Percentiles rank a stretch among this genome's conserved stretches.
Evolutionary conservation across 75 land plant genomes (phyloP).

Genomic region (Adiantum capillusveneris): DNA sequence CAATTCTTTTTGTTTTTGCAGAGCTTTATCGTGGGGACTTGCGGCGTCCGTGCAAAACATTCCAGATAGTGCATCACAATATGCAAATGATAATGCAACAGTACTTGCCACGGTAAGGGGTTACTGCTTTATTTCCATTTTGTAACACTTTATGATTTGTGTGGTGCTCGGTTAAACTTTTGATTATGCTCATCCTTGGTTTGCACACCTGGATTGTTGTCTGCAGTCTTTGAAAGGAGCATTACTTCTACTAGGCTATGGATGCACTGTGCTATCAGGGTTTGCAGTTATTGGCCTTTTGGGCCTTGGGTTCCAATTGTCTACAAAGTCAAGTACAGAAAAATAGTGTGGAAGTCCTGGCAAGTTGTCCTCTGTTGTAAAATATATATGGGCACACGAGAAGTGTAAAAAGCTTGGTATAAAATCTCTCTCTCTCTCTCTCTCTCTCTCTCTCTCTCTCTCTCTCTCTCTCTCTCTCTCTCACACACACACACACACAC

Average conservation of each 20-base stretch:
- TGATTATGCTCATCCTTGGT: not conserved
- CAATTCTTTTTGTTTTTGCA: too few species aligned
- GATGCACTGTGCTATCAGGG: slow-evolving; percentile 47
- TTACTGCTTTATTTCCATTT: not conserved
- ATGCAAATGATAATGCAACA: slow-evolving; percentile 83
- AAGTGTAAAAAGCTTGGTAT: too few species aligned
- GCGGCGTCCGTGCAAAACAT: slow-evolving; percentile 49
- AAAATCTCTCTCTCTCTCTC: too few species aligned
- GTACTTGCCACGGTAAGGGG: slow-evolving; percentile 56
- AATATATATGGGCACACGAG: too few species aligned
- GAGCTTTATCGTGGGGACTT: slow-evolving; percentile 63
- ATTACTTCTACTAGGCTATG: slow-evolving; percentile 43
- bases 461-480: too few species aligned
- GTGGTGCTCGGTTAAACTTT: not conserved
- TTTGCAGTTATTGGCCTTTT: slow-evolving; percentile 45
- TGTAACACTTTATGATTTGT: not conserved
- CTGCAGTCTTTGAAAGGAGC: slow-evolving; percentile 76
- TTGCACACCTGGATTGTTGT: too few species aligned
- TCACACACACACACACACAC: too few species aligned
- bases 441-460: too few species aligned
- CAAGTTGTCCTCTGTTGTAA: too few species aligned
- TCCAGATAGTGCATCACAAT: slow-evolving; percentile 54
- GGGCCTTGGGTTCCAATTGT: slow-evolving; percentile 38
- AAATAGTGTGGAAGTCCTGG: not conserved
- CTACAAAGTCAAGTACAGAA: slow-evolving; percentile 1